Conservation (phyloP, 1,284 basidiomycete species). For the Apiotrichum veenhuisii region DNA sequence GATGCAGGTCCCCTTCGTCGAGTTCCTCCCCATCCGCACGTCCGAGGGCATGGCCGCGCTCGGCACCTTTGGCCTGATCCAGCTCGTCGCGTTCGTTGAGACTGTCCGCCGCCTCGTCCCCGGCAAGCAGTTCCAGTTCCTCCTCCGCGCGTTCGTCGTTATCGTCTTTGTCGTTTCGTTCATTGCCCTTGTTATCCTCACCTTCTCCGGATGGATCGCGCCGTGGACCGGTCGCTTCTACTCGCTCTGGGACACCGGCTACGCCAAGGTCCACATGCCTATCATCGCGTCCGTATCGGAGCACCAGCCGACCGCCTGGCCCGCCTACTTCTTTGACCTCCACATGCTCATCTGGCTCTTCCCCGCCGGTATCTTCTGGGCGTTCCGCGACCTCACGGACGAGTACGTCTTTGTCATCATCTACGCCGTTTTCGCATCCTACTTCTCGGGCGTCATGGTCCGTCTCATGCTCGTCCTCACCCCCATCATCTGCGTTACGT, state of each 20-base stretch:
- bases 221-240: slow-evolving; percentile 99
- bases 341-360: slow-evolving; percentile 97
- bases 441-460: slow-evolving; percentile 99
- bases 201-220: slow-evolving; percentile 92
- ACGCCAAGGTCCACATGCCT: slow-evolving; percentile 86
- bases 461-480: slow-evolving; percentile 56
- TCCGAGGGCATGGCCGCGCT: slow-evolving; percentile 99
- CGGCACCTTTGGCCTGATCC: slow-evolving; percentile 93
- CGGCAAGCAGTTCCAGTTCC: slow-evolving; percentile 85
- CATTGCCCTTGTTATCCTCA: slow-evolving; percentile 69
- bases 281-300: slow-evolving; percentile 99
- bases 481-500: slow-evolving; percentile 59
- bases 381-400: slow-evolving; percentile 90
- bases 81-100: slow-evolving; percentile 92
- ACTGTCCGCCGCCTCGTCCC: slow-evolving; percentile 84
- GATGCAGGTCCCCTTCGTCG: slow-evolving; percentile 99
- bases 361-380: slow-evolving; percentile 90
- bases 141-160: slow-evolving; percentile 69
- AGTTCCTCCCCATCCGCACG: slow-evolving; percentile 96
- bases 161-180: slow-evolving; percentile 70
- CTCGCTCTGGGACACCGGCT: slow-evolving; percentile 98
- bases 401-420: slow-evolving; percentile 99
- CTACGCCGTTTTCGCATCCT: slow-evolving; percentile 91
- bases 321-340: slow-evolving; percentile 98
- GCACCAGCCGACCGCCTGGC: slow-evolving; percentile 99